These are phyloP conservation scores for Venturia carpophila DNA, from an alignment of 2,329 filamentous ascomycete species.

Conservation along the genomic window DNA sequence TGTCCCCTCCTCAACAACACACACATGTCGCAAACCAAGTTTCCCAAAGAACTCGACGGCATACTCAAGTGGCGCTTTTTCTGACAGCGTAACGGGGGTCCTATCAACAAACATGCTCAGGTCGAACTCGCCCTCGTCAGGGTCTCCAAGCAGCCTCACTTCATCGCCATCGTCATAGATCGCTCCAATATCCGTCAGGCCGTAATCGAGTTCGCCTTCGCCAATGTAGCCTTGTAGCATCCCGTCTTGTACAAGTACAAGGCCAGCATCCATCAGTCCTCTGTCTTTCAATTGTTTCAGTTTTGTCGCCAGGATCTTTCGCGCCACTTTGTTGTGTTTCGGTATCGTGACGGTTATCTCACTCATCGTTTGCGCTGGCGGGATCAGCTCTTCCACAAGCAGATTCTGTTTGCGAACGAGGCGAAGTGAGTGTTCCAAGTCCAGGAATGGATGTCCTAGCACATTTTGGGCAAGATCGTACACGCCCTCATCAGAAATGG, in stretches of 20 bases:
- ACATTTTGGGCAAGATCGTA: conserved; percentile 55
- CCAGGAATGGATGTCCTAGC: conserved; percentile 51
- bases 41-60: conserved; percentile 54
- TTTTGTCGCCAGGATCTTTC: conserved; percentile 38
- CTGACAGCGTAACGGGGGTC: conserved; percentile 45
- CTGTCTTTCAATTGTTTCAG: conserved; percentile 40
- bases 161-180: conserved; percentile 29
- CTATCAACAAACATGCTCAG: conserved; percentile 46
- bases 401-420: conserved; percentile 34
- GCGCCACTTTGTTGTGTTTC: conserved; percentile 36
- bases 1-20: conserved; percentile 46
- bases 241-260: conserved; percentile 45
- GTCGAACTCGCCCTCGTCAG: conserved; percentile 32
- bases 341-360: conserved; percentile 48
- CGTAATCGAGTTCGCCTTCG: conserved; percentile 47
- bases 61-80: conserved; percentile 49
- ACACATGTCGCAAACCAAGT: conserved; percentile 47
- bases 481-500: conserved; percentile 45
- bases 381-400: conserved; percentile 36
- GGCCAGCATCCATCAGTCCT: conserved; percentile 50
- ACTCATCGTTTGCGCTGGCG: conserved; percentile 47
- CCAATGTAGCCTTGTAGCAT: conserved; percentile 50
- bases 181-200: conserved; percentile 29
- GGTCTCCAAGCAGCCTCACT: conserved; percentile 35
- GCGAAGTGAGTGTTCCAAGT: conserved; percentile 42